Evolutionary conservation across 2,329 filamentous ascomycete genomes (phyloP).

Genomic region (Hirsutella minnesotensis): DNA sequence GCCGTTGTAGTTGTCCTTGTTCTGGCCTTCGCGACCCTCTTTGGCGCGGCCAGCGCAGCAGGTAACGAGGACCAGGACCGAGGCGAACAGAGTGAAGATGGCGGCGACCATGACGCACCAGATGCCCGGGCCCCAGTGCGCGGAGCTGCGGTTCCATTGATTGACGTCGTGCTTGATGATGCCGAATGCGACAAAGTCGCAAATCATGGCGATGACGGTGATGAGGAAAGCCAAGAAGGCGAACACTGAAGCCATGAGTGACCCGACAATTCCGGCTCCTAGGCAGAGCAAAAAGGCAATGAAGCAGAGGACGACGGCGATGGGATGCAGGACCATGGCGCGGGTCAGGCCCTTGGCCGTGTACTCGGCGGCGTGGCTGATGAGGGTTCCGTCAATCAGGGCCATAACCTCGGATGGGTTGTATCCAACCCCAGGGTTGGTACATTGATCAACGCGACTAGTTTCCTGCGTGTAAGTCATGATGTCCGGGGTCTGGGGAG

Average conservation of each 20-base stretch:
- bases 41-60: conserved; percentile 43
- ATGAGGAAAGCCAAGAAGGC: conserved; percentile 39
- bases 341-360: conserved; percentile 39
- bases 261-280: conserved; percentile 39
- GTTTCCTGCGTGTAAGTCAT: conserved; percentile 1
- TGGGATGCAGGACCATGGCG: conserved; percentile 51
- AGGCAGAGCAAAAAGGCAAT: conserved; percentile 45
- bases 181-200: conserved; percentile 46
- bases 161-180: conserved; percentile 43
- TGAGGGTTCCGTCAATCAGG: conserved; percentile 22
- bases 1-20: conserved; percentile 13
- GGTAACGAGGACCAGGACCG: conserved; percentile 46
- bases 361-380: conserved; percentile 28
- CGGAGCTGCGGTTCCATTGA: conserved; percentile 29
- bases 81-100: conserved; percentile 41
- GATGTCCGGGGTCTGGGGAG: neutral
- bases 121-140: conserved; percentile 40
- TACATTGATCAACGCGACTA: conserved; percentile 34
- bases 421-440: conserved; percentile 40
- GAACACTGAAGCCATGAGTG: conserved; percentile 36
- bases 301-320: conserved; percentile 45
- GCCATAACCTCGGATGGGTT: conserved; percentile 34
- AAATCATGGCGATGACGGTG: conserved; percentile 34
- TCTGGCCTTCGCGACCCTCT: conserved; percentile 13
- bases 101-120: conserved; percentile 49